phyloP scores from a whole-genome alignment of 1,139 yeast genomes.

The Sugiyamaella japonica region DNA sequence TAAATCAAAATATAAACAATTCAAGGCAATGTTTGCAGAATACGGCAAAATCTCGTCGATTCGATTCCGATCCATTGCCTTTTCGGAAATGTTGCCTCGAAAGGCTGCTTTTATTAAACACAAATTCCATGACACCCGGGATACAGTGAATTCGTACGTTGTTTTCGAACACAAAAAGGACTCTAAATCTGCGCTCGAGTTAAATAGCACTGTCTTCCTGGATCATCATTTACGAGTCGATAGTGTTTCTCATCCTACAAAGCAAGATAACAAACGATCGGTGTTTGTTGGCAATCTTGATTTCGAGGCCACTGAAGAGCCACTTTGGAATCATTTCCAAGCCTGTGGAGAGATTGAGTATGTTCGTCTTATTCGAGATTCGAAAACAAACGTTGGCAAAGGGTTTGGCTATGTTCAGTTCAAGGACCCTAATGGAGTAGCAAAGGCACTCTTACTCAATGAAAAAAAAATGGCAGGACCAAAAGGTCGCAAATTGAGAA shows the following conservation, averaged over 20 bases:
- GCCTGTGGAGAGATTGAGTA: constrained; percentile 73
- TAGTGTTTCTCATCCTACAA: constrained; percentile 85
- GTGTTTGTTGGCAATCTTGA: constrained; percentile 93
- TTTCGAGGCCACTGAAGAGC: constrained; percentile 89
- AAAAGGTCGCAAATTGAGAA: constrained; percentile 66
- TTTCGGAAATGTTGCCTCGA: constrained; percentile 84
- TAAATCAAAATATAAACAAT: constrained; percentile 59
- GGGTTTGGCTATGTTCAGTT: constrained; percentile 97
- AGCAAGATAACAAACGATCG: constrained; percentile 79
- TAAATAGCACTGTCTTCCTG: constrained; percentile 70
- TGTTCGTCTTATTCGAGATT: constrained; percentile 86
- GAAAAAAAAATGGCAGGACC: constrained; percentile 60
- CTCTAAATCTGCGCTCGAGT: constrained; percentile 51
- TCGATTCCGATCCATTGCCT: constrained; percentile 90
- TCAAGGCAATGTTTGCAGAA: constrained; percentile 60
- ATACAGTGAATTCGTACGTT: constrained; percentile 83
- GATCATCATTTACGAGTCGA: constrained; percentile 85
- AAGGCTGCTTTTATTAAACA: constrained; percentile 87
- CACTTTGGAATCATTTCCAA: constrained; percentile 79
- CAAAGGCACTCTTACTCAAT: constrained; percentile 76
- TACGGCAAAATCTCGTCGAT: constrained; percentile 68
- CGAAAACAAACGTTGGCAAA: constrained; percentile 92
- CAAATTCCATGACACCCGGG: constrained; percentile 73
- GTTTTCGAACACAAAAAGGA: constrained; percentile 64
- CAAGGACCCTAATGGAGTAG: constrained; percentile 74